phyloP scores from a whole-genome alignment of 805 yeast genomes.

The Ogataea nonfermentans region DNA sequence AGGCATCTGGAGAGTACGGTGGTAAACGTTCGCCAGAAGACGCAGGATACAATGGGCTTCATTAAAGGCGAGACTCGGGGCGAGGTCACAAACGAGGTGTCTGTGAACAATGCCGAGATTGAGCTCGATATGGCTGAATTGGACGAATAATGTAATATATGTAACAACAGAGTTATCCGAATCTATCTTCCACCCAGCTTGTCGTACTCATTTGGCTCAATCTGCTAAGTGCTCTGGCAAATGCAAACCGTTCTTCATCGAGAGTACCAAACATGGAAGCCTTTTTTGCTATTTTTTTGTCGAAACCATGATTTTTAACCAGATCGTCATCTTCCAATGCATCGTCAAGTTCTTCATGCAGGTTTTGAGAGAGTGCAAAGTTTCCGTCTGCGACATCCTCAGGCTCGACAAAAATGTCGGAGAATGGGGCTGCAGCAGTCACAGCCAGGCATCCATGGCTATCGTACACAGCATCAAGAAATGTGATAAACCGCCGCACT shows the following conservation, averaged over 20 bases:
- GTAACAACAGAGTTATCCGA: conserved; percentile 2
- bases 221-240: conserved; percentile 90
- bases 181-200: conserved; percentile 63
- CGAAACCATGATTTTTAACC: conserved; percentile 75
- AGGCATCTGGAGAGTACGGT: conserved; percentile 34
- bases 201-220: conserved; percentile 90
- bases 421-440: conserved; percentile 83
- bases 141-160: conserved; percentile 10
- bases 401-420: conserved; percentile 82
- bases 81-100: conserved; percentile 18
- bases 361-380: conserved; percentile 36
- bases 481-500: conserved; percentile 89
- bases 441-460: conserved; percentile 85
- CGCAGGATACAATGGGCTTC: conserved; percentile 41
- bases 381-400: conserved; percentile 53
- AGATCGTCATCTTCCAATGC: conserved; percentile 54
- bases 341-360: conserved; percentile 28
- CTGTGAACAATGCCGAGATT: conserved; percentile 56
- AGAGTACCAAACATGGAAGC: conserved; percentile 73
- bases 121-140: conserved; percentile 47
- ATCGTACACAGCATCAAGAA: conserved; percentile 93
- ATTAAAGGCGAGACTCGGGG: conserved; percentile 40
- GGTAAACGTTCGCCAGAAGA: conserved; percentile 24
- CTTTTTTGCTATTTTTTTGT: conserved; percentile 64
- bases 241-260: conserved; percentile 95